Evolutionary conservation across 352 stramenopile genomes (phyloP).

Genomic region (Globisporangium acanthophoron): DNA sequence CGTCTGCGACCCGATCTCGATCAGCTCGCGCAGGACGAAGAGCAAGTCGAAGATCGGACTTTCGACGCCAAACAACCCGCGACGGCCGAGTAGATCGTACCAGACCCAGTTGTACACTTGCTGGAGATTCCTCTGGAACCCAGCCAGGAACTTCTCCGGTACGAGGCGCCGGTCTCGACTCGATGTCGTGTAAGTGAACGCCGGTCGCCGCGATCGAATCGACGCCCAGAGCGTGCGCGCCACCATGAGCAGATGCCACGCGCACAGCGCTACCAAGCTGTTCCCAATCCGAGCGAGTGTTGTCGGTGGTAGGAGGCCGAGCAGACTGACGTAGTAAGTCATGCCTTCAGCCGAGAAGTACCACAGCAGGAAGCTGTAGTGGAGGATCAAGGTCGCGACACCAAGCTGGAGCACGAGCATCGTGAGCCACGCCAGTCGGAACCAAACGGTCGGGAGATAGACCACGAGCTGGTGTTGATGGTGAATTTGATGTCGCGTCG

Average conservation of each 20-base stretch:
- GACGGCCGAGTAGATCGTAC: conserved; percentile 11
- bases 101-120: conserved; percentile 4
- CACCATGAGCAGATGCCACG: conserved; percentile 7
- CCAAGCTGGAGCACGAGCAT: conserved; percentile 4
- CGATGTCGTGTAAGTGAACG: conserved; percentile 4
- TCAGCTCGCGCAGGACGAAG: conserved; percentile 10
- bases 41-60: conserved; percentile 9
- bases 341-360: conserved; percentile 7
- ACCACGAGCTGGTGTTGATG: conserved; percentile 1
- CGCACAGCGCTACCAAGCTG: conserved; percentile 2
- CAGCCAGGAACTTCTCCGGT: neutral
- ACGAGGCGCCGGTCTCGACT: neutral
- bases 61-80: conserved; percentile 10
- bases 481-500: neutral
- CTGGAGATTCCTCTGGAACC: neutral
- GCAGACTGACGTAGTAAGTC: conserved; percentile 5
- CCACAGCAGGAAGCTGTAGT: conserved; percentile 1
- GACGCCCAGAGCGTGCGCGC: conserved; percentile 5
- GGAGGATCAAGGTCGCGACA: neutral
- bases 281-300: neutral
- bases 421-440: conserved; percentile 4
- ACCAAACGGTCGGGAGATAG: conserved; percentile 6
- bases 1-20: conserved; percentile 12
- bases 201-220: neutral
- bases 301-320: conserved; percentile 1